A percentile compares a stretch with the other conserved stretches of the same genome.
Conservation (phyloP, 257 asterid species). For the Ophiorrhiza pumila region DNA sequence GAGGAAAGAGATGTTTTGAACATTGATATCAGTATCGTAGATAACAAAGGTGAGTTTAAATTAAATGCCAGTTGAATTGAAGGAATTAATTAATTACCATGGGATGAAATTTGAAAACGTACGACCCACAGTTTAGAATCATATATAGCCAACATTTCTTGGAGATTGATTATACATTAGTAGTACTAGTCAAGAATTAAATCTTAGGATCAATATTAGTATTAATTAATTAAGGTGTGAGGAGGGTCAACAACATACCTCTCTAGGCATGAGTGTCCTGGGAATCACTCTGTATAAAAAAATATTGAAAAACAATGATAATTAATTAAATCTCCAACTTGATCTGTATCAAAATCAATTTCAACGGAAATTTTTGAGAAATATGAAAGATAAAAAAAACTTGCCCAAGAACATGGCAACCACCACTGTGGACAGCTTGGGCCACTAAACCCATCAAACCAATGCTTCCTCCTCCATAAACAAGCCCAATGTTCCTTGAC, state of each 20-base stretch:
- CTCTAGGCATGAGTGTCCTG: conserved; percentile 34
- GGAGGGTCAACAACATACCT: conserved; percentile 19
- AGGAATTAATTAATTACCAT: conserved; percentile 18
- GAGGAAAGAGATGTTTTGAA: not conserved
- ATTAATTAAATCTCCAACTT: not conserved
- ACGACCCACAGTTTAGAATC: not conserved
- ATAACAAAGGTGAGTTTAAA: conserved; percentile 28
- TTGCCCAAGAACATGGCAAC: conserved; percentile 44
- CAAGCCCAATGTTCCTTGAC: conserved; percentile 36
- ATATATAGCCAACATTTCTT: no score
- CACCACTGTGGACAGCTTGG: conserved; percentile 37
- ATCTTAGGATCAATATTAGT: not conserved
- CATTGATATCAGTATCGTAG: conserved; percentile 1
- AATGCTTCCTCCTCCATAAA: conserved; percentile 45
- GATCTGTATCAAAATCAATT: not conserved
- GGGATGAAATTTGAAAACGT: no score
- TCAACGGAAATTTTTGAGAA: not conserved
- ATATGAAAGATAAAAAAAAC: not conserved
- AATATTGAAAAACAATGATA: conserved; percentile 18
- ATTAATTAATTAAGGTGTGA: not conserved
- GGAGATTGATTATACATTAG: no score
- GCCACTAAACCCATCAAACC: conserved; percentile 44
- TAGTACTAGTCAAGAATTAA: not conserved
- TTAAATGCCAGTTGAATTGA: conserved; percentile 14
- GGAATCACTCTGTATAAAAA: conserved; percentile 37